Evolutionary conservation across 1,284 basidiomycete species (phyloP).

Genomic region (Cystobasidium slooffiae): DNA sequence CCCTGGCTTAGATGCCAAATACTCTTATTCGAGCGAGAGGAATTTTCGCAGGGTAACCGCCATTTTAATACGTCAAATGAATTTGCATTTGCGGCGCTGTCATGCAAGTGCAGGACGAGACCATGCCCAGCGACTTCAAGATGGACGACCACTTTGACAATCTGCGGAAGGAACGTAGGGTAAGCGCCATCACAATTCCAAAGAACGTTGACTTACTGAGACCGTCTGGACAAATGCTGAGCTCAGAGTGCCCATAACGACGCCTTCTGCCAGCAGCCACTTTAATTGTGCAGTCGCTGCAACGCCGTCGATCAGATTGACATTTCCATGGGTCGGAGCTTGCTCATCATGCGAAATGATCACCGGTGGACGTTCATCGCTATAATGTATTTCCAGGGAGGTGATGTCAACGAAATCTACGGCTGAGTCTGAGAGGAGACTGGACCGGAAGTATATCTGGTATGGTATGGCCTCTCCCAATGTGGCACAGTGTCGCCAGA

Average conservation of each 20-base stretch:
- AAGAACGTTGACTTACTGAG: not conserved
- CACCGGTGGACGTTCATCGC: slow-evolving; percentile 61
- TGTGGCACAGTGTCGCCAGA: slow-evolving; percentile 66
- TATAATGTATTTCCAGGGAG: slow-evolving; percentile 66
- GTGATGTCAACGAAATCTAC: slow-evolving; percentile 66
- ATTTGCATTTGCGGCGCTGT: too few relatives aligned
- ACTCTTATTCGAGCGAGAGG: too few relatives aligned
- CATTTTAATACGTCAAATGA: too few relatives aligned
- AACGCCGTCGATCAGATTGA: too few relatives aligned
- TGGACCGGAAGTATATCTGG: slow-evolving; percentile 69
- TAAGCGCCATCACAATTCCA: not conserved
- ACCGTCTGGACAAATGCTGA: not conserved
- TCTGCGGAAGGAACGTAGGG: not conserved
- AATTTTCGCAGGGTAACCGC: too few relatives aligned
- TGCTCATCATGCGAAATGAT: slow-evolving; percentile 60
- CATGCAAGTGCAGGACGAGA: not conserved
- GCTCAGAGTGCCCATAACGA: not conserved
- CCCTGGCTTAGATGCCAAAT: too few relatives aligned
- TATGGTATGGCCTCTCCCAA: slow-evolving; percentile 70
- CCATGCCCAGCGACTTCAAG: not conserved
- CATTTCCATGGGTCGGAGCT: slow-evolving; percentile 1
- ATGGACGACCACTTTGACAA: not conserved
- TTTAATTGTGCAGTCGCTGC: not conserved
- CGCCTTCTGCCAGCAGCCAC: not conserved
- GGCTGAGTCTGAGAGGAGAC: slow-evolving; percentile 56